Evolutionary conservation across 2,329 filamentous ascomycete genomes (phyloP), one percentile per base, ranked within the genome.

Genomic region (Hirsutella thompsonii): DNA sequence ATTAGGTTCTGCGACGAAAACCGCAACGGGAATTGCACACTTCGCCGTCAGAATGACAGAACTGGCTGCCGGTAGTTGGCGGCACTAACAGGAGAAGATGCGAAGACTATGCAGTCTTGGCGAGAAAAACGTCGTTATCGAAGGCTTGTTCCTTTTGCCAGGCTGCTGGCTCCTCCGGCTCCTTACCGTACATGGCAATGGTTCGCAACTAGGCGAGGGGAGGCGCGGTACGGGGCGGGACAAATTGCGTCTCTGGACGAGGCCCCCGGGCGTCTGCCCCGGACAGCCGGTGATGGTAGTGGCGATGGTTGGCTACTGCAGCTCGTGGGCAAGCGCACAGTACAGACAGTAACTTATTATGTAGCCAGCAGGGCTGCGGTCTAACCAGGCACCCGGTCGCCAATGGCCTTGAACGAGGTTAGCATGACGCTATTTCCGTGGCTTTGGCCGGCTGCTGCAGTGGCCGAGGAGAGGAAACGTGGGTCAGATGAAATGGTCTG

Each of bases 351-450:
- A 16, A 34, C 32, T 4, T 9, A 34, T 16, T 5, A 18, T 16
- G 32, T 5, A 19, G 16, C 32, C 38, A 34, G 26, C 36, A 26
- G 20, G 18, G 29, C 29, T 23, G 35, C 40, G 38, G 43, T 38
- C 40, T 34, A 45, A 45, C 43, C 40, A 35, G 37, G 28, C 20
- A 30, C 37, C 40, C 40, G 43, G 43, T 45, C n/a, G 32, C 14
- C 18, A 40, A 40, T 40, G 37, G 28, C 34, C 37, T 39, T n/a
- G 30, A 39, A 37, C 10, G 29, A 30, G 41, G 30, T 36, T 36
- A 43, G 44, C 42, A 39, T 33, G 14, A 29, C 39, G 19, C 36
- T 37, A 39, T 28, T 29, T 21, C 18, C 36, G 30, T 42, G 28
- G 36, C 38, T 33, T 18, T 20, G 20, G 28, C 35, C 38, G 23